Base-by-base conservation (phyloP, 345 rosid genomes). In the Crucihimalaya himalaica region DNA sequence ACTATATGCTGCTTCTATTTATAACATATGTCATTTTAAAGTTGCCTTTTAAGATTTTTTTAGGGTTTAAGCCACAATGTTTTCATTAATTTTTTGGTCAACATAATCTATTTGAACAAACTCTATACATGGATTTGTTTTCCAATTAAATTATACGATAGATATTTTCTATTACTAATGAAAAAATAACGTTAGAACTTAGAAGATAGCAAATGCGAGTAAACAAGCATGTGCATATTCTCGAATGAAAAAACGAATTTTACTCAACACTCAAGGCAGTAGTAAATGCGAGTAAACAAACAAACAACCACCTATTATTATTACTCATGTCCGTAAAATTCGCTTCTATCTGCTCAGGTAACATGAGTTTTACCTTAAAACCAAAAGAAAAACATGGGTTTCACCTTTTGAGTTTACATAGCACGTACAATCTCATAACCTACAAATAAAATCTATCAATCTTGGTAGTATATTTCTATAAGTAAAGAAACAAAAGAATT, bases 381-480 rank as follows among this genome's bases (percentile, higher is more conserved):
- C 15, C 39, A 34, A 34, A 34, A 34, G 3, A 9, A 39, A 12
- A 39, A 39, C 43, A 39, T 40, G 57, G 34, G 11, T 31, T 70
- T 70, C 6, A 29, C 32, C 68, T 15, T 4, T 47, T 13, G 21
- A 32, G 64, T 16, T 43, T 31, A 73, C 19, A 10, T 43, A 19
- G 35, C n/a, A n/a, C n/a, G n/a, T 52, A 12, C 48, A 63, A 34
- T 46, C 50, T 56, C 66, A 45, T 34, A 25, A 55, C 77, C 58
- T 64, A 5, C 39, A 19, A 10, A 34, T 5, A 53, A 32, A 72
- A 29, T 5, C 13, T 62, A 61, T 27, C 61, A 8, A 43, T 37
- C 13, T 50, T 37, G 60, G 25, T 28, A 29, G 23, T 39, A 29
- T 43, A 20, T 21, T 42, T 53, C 25, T 63, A 7, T 0, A 53